Percentiles rank a stretch among this genome's conserved stretches.
Evolutionary conservation across 2,329 filamentous ascomycete species (phyloP).

Genomic region (Emydomyces testavorans): DNA sequence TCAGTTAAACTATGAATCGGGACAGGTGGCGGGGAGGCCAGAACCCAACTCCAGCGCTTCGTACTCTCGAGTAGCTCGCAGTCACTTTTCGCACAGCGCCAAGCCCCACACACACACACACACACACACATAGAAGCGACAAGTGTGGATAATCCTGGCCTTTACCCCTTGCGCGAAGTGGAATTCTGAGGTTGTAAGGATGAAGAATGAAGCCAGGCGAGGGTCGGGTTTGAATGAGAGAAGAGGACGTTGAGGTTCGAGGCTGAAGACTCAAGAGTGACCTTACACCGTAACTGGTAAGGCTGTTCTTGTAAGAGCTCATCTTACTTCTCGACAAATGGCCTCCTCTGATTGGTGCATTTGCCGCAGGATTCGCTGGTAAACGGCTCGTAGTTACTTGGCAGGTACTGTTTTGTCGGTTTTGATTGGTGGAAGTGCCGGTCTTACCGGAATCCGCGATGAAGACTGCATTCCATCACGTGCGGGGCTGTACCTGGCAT

Average conservation of each 20-base stretch:
- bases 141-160: slow-evolving; percentile 5
- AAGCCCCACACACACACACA: neutral
- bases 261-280: too few relatives aligned
- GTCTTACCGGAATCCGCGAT: neutral
- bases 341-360: neutral
- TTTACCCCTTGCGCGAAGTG: slow-evolving; percentile 4
- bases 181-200: too few relatives aligned
- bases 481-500: too few relatives aligned
- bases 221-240: too few relatives aligned
- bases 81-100: slow-evolving; percentile 7
- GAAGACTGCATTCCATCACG: neutral
- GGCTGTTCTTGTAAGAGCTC: too few relatives aligned
- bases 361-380: neutral
- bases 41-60: neutral
- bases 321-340: neutral
- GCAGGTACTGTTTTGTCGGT: neutral
- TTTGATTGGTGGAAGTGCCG: neutral
- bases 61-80: slow-evolving; percentile 1
- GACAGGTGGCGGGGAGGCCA: slow-evolving; percentile 2
- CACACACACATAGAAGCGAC: neutral
- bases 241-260: too few relatives aligned
- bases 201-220: too few relatives aligned
- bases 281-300: too few relatives aligned
- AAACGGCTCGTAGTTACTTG: neutral
- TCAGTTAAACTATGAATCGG: too few relatives aligned